Percentiles rank a stretch among this genome's conserved stretches.
Evolutionary conservation across 371 early-diverging fungal species (phyloP).

Genomic region (Syncephalastrum sp.): DNA sequence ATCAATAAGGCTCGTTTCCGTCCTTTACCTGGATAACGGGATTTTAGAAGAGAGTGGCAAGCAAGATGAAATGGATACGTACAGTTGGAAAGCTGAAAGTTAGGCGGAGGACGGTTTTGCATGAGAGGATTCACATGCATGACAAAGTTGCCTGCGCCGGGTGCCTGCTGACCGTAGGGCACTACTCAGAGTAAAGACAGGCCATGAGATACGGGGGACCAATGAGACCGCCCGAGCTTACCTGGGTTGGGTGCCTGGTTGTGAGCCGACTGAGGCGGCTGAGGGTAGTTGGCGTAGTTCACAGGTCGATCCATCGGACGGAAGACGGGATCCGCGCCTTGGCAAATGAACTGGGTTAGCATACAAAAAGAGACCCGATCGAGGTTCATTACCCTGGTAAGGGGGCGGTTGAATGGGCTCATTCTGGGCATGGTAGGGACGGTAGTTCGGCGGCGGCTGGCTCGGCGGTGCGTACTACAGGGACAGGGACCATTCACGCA

Average conservation of each 20-base stretch:
- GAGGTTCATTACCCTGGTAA: slow-evolving; percentile 14
- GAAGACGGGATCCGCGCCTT: slow-evolving; percentile 26
- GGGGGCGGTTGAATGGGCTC: slow-evolving; percentile 14
- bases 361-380: not conserved
- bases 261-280: slow-evolving; percentile 23
- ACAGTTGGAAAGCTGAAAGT: slow-evolving; percentile 73
- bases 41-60: not conserved
- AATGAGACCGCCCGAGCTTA: not conserved
- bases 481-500: not conserved
- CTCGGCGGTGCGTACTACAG: slow-evolving; percentile 20
- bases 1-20: slow-evolving; percentile 84
- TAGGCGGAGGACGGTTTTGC: slow-evolving; percentile 17
- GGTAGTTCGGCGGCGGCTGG: slow-evolving; percentile 10
- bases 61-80: slow-evolving; percentile 15
- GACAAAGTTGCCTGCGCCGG: slow-evolving; percentile 17
- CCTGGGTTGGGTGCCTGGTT: slow-evolving; percentile 23
- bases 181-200: not conserved
- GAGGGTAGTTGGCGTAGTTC: slow-evolving; percentile 22
- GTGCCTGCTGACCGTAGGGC: slow-evolving; percentile 10
- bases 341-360: not conserved
- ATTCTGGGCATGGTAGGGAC: slow-evolving; percentile 10
- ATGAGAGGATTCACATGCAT: slow-evolving; percentile 30
- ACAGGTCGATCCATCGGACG: slow-evolving; percentile 18
- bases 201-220: too few species aligned
- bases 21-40: slow-evolving; percentile 43